A percentile compares a stretch with the other conserved stretches of the same genome.
Conservation (phyloP, 371 early-diverging fungal genomes). For the Haplosporangium sp. region DNA sequence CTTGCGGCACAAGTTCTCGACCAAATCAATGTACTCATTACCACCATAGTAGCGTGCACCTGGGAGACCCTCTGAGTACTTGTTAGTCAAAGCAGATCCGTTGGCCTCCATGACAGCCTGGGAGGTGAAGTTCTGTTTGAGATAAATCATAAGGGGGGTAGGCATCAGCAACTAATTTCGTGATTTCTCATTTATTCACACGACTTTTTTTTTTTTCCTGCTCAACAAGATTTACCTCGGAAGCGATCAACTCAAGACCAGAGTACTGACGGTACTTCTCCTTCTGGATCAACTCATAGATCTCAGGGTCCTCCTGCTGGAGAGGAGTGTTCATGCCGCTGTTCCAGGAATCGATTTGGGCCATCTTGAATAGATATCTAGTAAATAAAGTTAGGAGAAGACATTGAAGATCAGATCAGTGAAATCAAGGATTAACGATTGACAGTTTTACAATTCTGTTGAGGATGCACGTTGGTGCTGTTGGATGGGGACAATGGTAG, state of each 20-base stretch:
- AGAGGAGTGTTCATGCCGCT: slow-evolving; percentile 80
- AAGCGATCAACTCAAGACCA: slow-evolving; percentile 97
- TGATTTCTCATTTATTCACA: slow-evolving; percentile 8
- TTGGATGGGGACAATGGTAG: background rate
- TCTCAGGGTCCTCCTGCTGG: slow-evolving; percentile 91
- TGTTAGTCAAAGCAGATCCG: slow-evolving; percentile 99
- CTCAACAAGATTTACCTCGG: slow-evolving; percentile 77
- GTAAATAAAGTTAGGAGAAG: background rate
- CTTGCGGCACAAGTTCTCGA: slow-evolving; percentile 95
- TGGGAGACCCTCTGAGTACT: slow-evolving; percentile 99
- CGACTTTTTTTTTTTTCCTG: background rate
- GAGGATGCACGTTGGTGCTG: background rate
- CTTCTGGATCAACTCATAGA: slow-evolving; percentile 91
- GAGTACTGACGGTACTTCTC: slow-evolving; percentile 98
- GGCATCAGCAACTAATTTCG: background rate
- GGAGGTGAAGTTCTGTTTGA: slow-evolving; percentile 95
- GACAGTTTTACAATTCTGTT: background rate
- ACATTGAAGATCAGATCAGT: slow-evolving; percentile 2
- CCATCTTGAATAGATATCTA: slow-evolving; percentile 31
- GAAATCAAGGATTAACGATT: background rate
- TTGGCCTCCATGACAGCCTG: slow-evolving; percentile 97
- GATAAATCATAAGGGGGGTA: background rate
- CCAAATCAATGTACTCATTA: slow-evolving; percentile 97
- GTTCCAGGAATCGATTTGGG: slow-evolving; percentile 67
- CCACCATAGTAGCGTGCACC: slow-evolving; percentile 96